Base-by-base conservation (phyloP, 2,329 filamentous ascomycete genomes). In the Aspergillus uvarum region DNA sequence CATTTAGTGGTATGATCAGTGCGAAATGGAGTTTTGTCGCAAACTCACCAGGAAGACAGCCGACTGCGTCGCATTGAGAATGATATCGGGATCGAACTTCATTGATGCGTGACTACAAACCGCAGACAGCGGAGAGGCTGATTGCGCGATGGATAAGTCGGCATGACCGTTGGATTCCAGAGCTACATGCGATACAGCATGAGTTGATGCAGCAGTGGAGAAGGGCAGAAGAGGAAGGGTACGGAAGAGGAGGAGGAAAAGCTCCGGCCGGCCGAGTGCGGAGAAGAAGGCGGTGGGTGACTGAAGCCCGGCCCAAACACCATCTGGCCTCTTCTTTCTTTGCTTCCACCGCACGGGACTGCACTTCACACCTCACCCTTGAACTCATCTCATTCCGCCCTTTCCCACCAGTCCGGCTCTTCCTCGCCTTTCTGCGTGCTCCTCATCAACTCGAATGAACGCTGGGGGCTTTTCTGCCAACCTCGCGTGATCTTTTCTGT, bases 21-120 rank as follows among this genome's bases (percentile, higher is more conserved):
- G 11, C 12, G 29, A 29, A 29, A 7, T 16, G 22, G 14, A 21
- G 22, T n/a, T 21, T 42, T 42, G 19, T 26, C 6, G 38, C 19
- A 50, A 42, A 70, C 74, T 56, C 58, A 78, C 77, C 61, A 79
- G 66, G 57, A 75, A 70, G 44, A 77, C 70, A n/a, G 75, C 72
- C 31, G 68, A 69, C 75, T 72, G 78, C 54, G 76, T 77, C 42
- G 74, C 58, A 61, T 73, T 66, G 48, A 75, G 63, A 53, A 74
- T 76, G 56, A 68, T 72, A 48, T 72, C 70, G 35, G 80, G 77
- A 32, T 70, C 64, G 68, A 78, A 82, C 53, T 67, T 72, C 60
- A 76, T 72, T 61, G 75, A 73, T 80, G 81, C 82, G 65, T 65
- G 65, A 68, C 51, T 60, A 60, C 42, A 32, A 50, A 26, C 44